Evolutionary conservation across 345 rosid genomes (phyloP).

Genomic region (Orychophragmus violaceus): DNA sequence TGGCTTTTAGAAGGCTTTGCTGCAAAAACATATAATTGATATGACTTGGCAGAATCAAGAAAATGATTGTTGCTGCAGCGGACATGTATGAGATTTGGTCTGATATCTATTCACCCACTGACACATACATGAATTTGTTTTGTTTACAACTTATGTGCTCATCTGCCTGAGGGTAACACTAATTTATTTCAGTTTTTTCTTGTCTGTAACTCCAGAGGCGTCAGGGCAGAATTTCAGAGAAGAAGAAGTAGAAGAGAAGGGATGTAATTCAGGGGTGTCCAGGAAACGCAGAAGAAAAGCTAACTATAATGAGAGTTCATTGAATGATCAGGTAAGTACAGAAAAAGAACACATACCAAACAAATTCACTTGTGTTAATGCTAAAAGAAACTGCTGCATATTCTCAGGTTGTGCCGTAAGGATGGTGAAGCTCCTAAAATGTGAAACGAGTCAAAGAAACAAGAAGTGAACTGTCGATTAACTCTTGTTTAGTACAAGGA

Average conservation of each 20-base stretch:
- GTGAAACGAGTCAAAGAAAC: neutral
- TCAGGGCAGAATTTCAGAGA: conserved; percentile 71
- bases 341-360: neutral
- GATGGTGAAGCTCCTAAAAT: conserved; percentile 9
- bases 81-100: conserved; percentile 12
- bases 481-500: no score
- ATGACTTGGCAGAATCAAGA: conserved; percentile 1
- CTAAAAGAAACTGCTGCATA: conserved; percentile 7
- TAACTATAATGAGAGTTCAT: conserved; percentile 6
- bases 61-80: neutral
- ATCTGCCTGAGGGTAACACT: neutral
- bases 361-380: neutral
- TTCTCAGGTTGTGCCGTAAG: conserved; percentile 28
- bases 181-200: neutral
- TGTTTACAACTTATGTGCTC: neutral
- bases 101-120: neutral
- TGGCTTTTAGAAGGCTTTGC: conserved; percentile 9
- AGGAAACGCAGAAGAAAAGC: conserved; percentile 20
- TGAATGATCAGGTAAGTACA: conserved; percentile 26
- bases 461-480: conserved; percentile 7
- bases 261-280: conserved; percentile 6
- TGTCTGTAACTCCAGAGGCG: conserved; percentile 40
- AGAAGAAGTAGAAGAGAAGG: conserved; percentile 29
- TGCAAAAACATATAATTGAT: conserved; percentile 5
- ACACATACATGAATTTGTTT: conserved; percentile 1